Evolutionary conservation across 2,329 filamentous ascomycete species (phyloP).

Genomic region (Colletotrichum kahawae): DNA sequence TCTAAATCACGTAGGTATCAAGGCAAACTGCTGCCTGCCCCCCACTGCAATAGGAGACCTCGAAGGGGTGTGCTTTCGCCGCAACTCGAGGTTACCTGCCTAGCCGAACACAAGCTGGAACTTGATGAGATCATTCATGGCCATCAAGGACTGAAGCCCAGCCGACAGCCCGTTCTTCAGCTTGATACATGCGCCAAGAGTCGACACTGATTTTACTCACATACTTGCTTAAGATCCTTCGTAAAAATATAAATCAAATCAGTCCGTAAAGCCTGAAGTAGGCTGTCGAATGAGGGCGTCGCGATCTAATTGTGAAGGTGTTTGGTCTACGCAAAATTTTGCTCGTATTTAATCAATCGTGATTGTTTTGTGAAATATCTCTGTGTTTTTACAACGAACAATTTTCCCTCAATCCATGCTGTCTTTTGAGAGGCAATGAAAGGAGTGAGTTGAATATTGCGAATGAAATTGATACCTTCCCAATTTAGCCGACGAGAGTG

Average conservation of each 20-base stretch:
- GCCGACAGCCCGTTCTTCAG: neutral
- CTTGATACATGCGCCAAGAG: neutral
- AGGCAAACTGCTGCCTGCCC: neutral
- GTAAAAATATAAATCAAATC: neutral
- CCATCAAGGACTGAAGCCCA: neutral
- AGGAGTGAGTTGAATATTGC: accelerated
- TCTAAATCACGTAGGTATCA: neutral
- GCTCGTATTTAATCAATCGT: neutral
- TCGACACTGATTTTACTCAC: neutral
- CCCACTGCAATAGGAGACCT: neutral
- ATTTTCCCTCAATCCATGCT: neutral
- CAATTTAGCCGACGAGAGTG: neutral
- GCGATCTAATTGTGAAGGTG: too few species aligned
- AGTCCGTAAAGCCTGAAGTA: neutral
- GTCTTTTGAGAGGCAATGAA: neutral
- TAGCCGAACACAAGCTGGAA: neutral
- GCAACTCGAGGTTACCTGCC: neutral
- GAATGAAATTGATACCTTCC: accelerated
- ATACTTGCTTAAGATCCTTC: neutral
- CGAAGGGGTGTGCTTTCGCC: neutral
- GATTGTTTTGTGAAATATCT: neutral
- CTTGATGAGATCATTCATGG: neutral
- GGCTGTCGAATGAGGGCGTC: neutral
- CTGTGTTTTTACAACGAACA: neutral
- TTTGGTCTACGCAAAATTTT: neutral